Conservation (phyloP, 768 basidiomycete species). For the Boletus vermiculosoides region DNA sequence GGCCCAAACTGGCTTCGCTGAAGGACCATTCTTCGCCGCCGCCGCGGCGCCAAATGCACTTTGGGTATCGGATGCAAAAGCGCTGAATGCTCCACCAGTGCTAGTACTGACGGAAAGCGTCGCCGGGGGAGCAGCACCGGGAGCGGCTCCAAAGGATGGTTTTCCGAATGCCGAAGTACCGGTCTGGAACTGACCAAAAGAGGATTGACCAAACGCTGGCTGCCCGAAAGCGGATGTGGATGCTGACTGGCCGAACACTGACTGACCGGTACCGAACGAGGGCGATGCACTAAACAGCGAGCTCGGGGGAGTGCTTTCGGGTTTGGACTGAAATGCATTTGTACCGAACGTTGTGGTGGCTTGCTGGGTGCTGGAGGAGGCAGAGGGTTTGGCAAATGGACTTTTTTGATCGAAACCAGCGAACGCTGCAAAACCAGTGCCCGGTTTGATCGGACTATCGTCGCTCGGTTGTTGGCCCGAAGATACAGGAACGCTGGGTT, state of each 20-base stretch:
- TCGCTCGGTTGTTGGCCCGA: constrained; percentile 17
- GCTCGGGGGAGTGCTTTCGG: constrained; percentile 19
- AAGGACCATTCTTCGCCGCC: constrained; percentile 14
- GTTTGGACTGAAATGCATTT: constrained; percentile 13
- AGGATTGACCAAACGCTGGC: constrained; percentile 39
- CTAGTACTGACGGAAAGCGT: constrained; percentile 12
- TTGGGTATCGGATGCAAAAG: constrained; percentile 31
- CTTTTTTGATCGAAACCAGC: constrained; percentile 25
- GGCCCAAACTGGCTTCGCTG: constrained; percentile 27
- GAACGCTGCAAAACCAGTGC: constrained; percentile 36
- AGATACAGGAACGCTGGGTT: constrained; percentile 10
- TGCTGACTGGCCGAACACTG: constrained; percentile 33
- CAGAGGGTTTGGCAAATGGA: constrained; percentile 23
- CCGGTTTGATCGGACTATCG: constrained; percentile 31
- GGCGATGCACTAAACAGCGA: constrained; percentile 31
- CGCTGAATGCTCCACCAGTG: constrained; percentile 36
- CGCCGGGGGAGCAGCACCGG: constrained; percentile 11
- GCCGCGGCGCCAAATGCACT: constrained; percentile 29
- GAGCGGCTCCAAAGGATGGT: constrained; percentile 16
- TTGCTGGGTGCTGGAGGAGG: constrained; percentile 20
- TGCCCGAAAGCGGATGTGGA: constrained; percentile 36
- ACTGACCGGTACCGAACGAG: constrained; percentile 33
- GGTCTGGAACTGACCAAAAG: constrained; percentile 24
- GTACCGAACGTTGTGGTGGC: constrained; percentile 16
- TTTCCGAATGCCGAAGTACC: constrained; percentile 23